Percentiles rank a stretch among this genome's conserved stretches.
Conservation (phyloP, 2,329 filamentous ascomycete species). For the Exophiala sp. region DNA sequence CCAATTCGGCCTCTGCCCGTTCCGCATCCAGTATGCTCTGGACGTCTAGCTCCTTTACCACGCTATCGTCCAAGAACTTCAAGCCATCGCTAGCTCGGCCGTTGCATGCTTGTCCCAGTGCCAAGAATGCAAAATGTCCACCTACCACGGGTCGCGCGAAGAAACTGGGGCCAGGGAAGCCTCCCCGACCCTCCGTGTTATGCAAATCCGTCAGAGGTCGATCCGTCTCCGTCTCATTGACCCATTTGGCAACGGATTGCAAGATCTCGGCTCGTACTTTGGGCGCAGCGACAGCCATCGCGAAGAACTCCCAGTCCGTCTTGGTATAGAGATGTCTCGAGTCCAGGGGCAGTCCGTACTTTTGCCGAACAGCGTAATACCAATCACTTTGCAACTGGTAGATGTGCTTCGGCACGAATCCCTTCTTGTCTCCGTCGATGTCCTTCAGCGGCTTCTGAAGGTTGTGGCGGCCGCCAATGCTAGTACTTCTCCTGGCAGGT, state of each 20-base stretch:
- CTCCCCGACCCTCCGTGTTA: slow-evolving; percentile 66
- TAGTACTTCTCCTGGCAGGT: slow-evolving; percentile 6
- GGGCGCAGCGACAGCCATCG: slow-evolving; percentile 65
- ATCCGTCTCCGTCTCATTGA: slow-evolving; percentile 76
- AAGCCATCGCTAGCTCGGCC: slow-evolving; percentile 59
- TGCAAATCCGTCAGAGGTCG: slow-evolving; percentile 76
- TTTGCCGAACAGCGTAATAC: slow-evolving; percentile 73
- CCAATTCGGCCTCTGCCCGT: slow-evolving; percentile 14
- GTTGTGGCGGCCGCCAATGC: slow-evolving; percentile 23
- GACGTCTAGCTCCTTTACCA: slow-evolving; percentile 25
- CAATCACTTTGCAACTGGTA: slow-evolving; percentile 75
- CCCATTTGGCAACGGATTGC: slow-evolving; percentile 67
- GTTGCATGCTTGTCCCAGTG: slow-evolving; percentile 72
- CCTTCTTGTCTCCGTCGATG: slow-evolving; percentile 35
- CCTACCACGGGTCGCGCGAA: slow-evolving; percentile 78
- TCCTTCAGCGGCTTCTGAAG: slow-evolving; percentile 32
- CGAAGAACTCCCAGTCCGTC: slow-evolving; percentile 87
- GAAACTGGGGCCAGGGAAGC: slow-evolving; percentile 68
- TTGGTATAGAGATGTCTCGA: slow-evolving; percentile 79
- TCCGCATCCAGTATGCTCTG: slow-evolving; percentile 19
- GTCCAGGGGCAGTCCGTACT: slow-evolving; percentile 76
- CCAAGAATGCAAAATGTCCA: slow-evolving; percentile 77
- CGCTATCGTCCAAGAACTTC: slow-evolving; percentile 40
- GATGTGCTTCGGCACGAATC: slow-evolving; percentile 67
- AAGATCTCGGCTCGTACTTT: slow-evolving; percentile 64